Conservation (phyloP, 805 yeast species). For the Barnettozyma wickerhamii region DNA sequence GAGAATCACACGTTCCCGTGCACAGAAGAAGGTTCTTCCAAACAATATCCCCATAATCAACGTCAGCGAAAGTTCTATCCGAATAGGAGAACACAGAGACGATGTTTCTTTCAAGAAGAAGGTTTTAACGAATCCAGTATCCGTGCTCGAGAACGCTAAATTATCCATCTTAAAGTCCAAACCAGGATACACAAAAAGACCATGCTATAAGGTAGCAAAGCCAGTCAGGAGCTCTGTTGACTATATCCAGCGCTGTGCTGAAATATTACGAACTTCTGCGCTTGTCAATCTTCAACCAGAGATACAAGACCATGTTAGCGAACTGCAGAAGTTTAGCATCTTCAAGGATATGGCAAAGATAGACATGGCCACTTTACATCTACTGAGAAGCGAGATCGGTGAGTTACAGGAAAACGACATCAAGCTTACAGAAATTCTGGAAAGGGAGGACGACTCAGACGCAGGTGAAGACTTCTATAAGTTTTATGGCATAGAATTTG, state of each 20-base stretch:
- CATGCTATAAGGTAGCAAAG: not conserved
- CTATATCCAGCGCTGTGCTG: not conserved
- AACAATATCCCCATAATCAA: not conserved
- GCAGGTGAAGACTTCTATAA: constrained; percentile 6
- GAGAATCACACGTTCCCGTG: not conserved
- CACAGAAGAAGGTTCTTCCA: not conserved
- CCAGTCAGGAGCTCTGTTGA: not conserved
- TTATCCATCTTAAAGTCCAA: not conserved
- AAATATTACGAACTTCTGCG: constrained; percentile 8
- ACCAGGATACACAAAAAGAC: not conserved
- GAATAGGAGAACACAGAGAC: not conserved
- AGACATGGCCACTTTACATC: constrained; percentile 11
- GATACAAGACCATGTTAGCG: constrained; percentile 10
- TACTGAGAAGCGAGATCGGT: constrained; percentile 12
- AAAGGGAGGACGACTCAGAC: not conserved
- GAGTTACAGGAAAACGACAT: constrained; percentile 12
- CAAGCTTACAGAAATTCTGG: constrained; percentile 9
- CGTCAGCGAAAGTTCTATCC: not conserved
- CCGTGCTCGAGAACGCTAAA: not conserved
- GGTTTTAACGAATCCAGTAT: not conserved
- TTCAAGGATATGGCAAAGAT: constrained; percentile 15
- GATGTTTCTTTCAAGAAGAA: not conserved
- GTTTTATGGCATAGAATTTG: constrained; percentile 6
- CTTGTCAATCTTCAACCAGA: constrained; percentile 7
- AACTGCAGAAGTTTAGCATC: constrained; percentile 12